These are phyloP conservation scores for Fusarium nisikadoi DNA, from an alignment of 2,329 filamentous ascomycete species.

Conservation along the genomic window DNA sequence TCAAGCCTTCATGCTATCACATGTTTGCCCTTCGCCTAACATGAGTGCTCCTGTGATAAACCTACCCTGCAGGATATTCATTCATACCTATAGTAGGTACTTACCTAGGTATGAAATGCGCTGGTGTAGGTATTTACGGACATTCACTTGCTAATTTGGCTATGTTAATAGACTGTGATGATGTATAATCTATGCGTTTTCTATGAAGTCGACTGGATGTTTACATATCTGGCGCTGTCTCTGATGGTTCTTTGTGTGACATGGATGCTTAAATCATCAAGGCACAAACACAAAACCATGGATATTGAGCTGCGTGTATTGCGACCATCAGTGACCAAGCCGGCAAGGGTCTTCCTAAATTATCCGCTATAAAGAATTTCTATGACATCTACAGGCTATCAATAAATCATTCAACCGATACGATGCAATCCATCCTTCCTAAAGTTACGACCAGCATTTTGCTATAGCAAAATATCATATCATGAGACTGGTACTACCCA, in stretches of 20 bases:
- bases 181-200: neutral
- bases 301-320: neutral
- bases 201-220: neutral
- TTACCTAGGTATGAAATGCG: neutral
- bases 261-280: neutral
- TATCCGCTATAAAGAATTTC: too few relatives aligned
- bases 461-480: neutral
- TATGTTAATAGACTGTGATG: neutral
- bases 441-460: neutral
- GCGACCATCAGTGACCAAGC: neutral
- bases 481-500: neutral
- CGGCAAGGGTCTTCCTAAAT: neutral
- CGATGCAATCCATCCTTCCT: neutral
- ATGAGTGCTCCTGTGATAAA: neutral
- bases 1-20: neutral
- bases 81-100: neutral
- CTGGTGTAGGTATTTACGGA: neutral
- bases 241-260: too few relatives aligned
- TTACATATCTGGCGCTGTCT: neutral
- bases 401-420: neutral
- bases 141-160: neutral
- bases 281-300: too few relatives aligned
- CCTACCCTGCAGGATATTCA: neutral
- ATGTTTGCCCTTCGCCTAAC: neutral
- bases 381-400: neutral